Percentiles rank a stretch among this genome's conserved stretches.
Conservation (phyloP, 2,329 filamentous ascomycete species). For the Aspergillus cejpii region DNA sequence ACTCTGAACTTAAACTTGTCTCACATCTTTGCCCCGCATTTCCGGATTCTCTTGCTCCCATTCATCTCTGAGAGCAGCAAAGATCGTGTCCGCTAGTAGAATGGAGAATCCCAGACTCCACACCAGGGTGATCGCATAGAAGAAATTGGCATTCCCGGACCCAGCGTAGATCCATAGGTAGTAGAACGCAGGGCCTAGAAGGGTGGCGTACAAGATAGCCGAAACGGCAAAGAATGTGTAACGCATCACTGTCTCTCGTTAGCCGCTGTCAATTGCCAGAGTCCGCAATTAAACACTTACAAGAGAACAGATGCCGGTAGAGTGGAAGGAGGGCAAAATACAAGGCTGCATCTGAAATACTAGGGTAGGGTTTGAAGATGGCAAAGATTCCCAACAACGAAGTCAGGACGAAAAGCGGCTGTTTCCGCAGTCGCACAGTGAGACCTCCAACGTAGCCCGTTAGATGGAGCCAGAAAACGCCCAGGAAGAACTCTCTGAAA, state of each 20-base stretch:
- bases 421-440: slow-evolving; percentile 70
- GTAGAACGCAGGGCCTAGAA: slow-evolving; percentile 91
- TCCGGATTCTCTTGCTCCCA: slow-evolving; percentile 90
- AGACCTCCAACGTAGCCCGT: slow-evolving; percentile 82
- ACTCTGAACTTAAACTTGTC: slow-evolving; percentile 61
- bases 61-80: slow-evolving; percentile 83
- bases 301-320: slow-evolving; percentile 83
- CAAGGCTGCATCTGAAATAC: slow-evolving; percentile 78
- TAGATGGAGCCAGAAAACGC: slow-evolving; percentile 95
- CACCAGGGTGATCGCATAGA: slow-evolving; percentile 97
- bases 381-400: slow-evolving; percentile 84
- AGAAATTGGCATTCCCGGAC: slow-evolving; percentile 97
- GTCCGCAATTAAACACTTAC: slow-evolving; percentile 42
- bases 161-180: slow-evolving; percentile 97
- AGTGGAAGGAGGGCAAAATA: slow-evolving; percentile 78
- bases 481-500: slow-evolving; percentile 93
- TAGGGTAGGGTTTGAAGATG: slow-evolving; percentile 96
- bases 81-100: slow-evolving; percentile 78
- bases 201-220: slow-evolving; percentile 76
- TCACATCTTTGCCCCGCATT: slow-evolving; percentile 78
- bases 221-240: slow-evolving; percentile 84
- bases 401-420: slow-evolving; percentile 78
- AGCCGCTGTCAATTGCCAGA: slow-evolving; percentile 15
- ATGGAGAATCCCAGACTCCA: slow-evolving; percentile 90
- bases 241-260: slow-evolving; percentile 61